A percentile compares a stretch with the other conserved stretches of the same genome.
phyloP scores from a whole-genome alignment of 139 green algal genomes.

The Astrephomene gubernaculifera region DNA sequence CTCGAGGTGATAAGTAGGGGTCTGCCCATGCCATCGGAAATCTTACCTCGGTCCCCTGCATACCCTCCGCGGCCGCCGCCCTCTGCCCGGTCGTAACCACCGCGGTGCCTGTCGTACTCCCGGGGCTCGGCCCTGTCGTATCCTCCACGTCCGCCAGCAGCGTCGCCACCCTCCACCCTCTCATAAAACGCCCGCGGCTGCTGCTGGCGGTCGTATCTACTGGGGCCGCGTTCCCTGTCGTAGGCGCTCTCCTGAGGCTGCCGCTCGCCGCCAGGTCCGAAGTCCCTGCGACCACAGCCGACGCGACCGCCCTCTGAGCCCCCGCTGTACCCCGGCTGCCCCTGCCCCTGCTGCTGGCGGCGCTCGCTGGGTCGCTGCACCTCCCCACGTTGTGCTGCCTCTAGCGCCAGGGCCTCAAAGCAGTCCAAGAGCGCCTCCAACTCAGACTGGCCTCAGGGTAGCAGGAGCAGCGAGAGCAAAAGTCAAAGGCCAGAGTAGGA shows the following conservation, averaged over 20 bases:
- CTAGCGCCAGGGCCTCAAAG: conserved; percentile 55
- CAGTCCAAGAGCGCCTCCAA: conserved; percentile 62
- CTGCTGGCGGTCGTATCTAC: not conserved
- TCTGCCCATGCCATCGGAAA: too few relatives aligned
- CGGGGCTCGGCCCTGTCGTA: not conserved
- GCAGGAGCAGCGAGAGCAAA: too few relatives aligned
- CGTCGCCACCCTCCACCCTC: not conserved
- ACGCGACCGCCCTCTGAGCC: not conserved
- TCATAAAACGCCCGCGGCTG: not conserved
- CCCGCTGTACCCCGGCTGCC: not conserved
- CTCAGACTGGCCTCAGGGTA: not conserved
- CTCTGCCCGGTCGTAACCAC: not conserved
- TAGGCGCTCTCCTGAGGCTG: not conserved
- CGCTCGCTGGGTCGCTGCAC: conserved; percentile 67
- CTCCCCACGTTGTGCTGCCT: conserved; percentile 42
- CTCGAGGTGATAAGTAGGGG: too few relatives aligned
- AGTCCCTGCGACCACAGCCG: not conserved
- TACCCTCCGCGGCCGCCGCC: not conserved
- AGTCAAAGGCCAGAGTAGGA: too few relatives aligned
- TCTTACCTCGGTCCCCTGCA: too few relatives aligned
- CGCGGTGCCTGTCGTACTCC: not conserved
- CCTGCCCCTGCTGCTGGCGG: conserved; percentile 55
- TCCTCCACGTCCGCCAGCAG: not conserved
- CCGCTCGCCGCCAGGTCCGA: not conserved
- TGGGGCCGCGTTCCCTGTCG: too few relatives aligned